phyloP scores from a whole-genome alignment of 2,329 filamentous ascomycete species.

The Sphaceloma murrayae region DNA sequence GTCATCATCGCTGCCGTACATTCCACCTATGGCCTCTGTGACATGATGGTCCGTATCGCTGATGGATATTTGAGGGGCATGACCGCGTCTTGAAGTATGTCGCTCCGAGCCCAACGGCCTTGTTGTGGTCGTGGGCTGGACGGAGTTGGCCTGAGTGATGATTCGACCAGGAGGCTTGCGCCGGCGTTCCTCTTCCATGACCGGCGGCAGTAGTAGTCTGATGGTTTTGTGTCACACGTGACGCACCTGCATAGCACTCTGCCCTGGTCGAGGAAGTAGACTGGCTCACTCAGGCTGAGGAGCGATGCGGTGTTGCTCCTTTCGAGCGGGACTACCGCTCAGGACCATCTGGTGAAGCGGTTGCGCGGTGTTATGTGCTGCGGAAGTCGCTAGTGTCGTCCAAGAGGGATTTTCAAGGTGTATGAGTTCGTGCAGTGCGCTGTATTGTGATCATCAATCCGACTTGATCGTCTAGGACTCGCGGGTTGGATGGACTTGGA shows the following conservation, averaged over 20 bases:
- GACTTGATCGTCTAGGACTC: conserved; percentile 10
- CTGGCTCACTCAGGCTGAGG: conserved; percentile 16
- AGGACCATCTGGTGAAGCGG: conserved; percentile 14
- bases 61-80: conserved; percentile 56
- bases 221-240: too few relatives aligned
- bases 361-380: neutral
- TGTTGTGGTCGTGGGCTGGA: conserved; percentile 14
- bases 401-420: neutral
- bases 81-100: conserved; percentile 40
- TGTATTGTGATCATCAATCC: neutral
- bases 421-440: neutral
- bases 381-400: neutral
- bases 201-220: too few relatives aligned
- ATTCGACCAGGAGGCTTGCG: conserved; percentile 4
- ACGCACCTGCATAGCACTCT: conserved; percentile 11
- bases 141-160: conserved; percentile 8
- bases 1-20: conserved; percentile 59
- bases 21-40: conserved; percentile 82
- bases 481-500: conserved; percentile 8
- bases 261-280: too few relatives aligned
- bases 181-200: neutral
- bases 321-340: conserved; percentile 11
- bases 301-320: conserved; percentile 10
- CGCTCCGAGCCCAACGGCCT: conserved; percentile 13
- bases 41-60: conserved; percentile 90